Evolutionary conservation across 257 asterid genomes (phyloP), one percentile per base, ranked within the genome.

Genomic region (Salvia miltiorrhiza): DNA sequence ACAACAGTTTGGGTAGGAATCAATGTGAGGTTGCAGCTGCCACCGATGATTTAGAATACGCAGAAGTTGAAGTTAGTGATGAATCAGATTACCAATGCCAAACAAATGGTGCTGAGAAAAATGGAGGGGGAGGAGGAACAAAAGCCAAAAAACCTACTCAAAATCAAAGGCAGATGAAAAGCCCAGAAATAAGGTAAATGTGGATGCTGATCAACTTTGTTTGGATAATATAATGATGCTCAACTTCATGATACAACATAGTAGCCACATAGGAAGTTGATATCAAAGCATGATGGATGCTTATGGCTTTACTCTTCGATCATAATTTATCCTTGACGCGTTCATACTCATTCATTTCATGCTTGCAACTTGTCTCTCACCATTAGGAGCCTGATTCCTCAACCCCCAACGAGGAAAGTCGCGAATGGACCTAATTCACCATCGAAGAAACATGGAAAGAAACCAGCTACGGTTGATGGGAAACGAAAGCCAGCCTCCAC

Each of bases 381-480:
- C 39, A 53, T 16, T 63, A 87, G 96, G 92, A 87, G 92, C 75
- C 74, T 68, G 52, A 85, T 85, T 63, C 96, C 91, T 23, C 73
- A 83, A 45, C 81, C 92, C 6, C 74, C 90, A 49, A 60, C 81
- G 5, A 83, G 82, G 83, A 84, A 78, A 73, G 84, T 56, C 62
- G 28, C 82, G 40, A 85, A 47, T n/a, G 87, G 87, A 77, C 23
- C 50, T 64, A 55, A 37, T 61, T 79, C 85, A 7, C 79, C 83
- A 6, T 35, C 74, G 73, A 65, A 79, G 16, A 89, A 82, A 82
- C 21, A 65, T 1, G 88, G 79, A 60, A 79, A 78, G 64, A 82
- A 77, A 72, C 70, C 85, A 1, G 65, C 63, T 61, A 71, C 84
- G 45, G 41, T 14, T 12, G 88, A 86, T 32, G 87, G 71, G 43